Percentiles rank a stretch among this genome's conserved stretches.
These are phyloP conservation scores for Metschnikowia arizonensis DNA, from an alignment of 805 yeast genomes.

Conservation along the genomic window DNA sequence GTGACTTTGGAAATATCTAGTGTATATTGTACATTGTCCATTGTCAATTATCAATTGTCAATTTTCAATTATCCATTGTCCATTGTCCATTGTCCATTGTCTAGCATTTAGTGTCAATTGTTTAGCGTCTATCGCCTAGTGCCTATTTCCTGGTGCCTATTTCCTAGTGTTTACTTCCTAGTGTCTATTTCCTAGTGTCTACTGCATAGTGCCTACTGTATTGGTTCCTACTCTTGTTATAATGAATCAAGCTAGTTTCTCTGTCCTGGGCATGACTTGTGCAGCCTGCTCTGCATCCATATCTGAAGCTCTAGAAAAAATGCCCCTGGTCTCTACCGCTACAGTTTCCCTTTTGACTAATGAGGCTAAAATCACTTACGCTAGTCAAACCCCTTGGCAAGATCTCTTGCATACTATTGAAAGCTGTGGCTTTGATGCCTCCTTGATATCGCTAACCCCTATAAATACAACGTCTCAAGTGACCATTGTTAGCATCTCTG, in stretches of 20 bases:
- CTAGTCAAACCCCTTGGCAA: constrained; percentile 3
- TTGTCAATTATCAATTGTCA: too few species aligned
- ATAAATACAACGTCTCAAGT: background rate
- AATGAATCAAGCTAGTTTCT: constrained; percentile 12
- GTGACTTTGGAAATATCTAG: too few species aligned
- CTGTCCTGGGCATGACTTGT: constrained; percentile 26
- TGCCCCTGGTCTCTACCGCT: constrained; percentile 15
- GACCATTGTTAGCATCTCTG: constrained; percentile 8
- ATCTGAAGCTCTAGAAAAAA: constrained; percentile 18
- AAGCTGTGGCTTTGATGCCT: constrained; percentile 19
- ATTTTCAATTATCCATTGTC: too few species aligned
- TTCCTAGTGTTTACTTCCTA: too few species aligned
- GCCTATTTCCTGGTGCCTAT: too few species aligned
- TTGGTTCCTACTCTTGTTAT: too few species aligned
- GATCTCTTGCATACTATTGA: constrained; percentile 10
- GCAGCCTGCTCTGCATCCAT: constrained; percentile 25
- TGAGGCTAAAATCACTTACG: constrained; percentile 22
- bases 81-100: too few species aligned
- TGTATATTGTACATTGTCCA: too few species aligned
- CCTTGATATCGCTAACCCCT: constrained; percentile 6
- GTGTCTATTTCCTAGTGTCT: too few species aligned
- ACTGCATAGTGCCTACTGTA: too few species aligned
- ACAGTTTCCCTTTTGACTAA: constrained; percentile 27
- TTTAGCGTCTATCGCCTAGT: too few species aligned
- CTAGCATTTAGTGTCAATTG: too few species aligned